Percentiles rank a stretch among this genome's conserved stretches.
These are phyloP conservation scores for Tylopilus rubrobrunneus DNA, from an alignment of 768 basidiomycete species.

Conservation along the genomic window DNA sequence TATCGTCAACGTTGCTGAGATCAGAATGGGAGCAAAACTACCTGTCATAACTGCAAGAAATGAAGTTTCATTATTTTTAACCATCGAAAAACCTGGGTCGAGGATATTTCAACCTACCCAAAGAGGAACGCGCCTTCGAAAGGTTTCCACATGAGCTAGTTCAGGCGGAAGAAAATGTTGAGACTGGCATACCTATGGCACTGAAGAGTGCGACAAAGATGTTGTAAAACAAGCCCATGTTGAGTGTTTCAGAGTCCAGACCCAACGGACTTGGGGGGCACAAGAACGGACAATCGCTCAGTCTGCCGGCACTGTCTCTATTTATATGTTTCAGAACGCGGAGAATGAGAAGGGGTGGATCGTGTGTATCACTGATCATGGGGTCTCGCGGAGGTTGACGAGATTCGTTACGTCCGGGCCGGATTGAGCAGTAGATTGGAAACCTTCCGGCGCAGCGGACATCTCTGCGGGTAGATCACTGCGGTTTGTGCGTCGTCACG, in stretches of 20 bases:
- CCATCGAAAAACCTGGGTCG: too few relatives aligned
- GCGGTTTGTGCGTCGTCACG: too few relatives aligned
- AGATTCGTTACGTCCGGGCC: too few relatives aligned
- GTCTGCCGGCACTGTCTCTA: background rate
- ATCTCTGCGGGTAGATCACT: too few relatives aligned
- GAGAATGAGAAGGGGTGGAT: background rate
- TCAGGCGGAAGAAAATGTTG: background rate
- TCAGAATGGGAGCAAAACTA: too few relatives aligned
- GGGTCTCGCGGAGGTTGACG: too few relatives aligned
- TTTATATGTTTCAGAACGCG: conserved; percentile 1
- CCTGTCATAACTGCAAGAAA: too few relatives aligned
- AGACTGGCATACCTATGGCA: conserved; percentile 11
- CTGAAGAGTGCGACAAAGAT: conserved; percentile 8
- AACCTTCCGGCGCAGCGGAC: too few relatives aligned
- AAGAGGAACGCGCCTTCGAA: conserved; percentile 15
- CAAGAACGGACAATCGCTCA: background rate
- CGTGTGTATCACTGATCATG: background rate
- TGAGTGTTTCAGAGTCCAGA: background rate
- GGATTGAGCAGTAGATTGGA: too few relatives aligned
- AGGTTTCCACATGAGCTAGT: background rate
- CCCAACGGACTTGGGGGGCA: background rate
- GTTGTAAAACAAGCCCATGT: conserved; percentile 17
- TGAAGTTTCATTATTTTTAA: too few relatives aligned
- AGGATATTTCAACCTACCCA: conserved; percentile 4
- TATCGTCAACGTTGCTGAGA: too few relatives aligned